phyloP scores from a whole-genome alignment of 441 rosid genomes.

The Macaranga tanarius region DNA sequence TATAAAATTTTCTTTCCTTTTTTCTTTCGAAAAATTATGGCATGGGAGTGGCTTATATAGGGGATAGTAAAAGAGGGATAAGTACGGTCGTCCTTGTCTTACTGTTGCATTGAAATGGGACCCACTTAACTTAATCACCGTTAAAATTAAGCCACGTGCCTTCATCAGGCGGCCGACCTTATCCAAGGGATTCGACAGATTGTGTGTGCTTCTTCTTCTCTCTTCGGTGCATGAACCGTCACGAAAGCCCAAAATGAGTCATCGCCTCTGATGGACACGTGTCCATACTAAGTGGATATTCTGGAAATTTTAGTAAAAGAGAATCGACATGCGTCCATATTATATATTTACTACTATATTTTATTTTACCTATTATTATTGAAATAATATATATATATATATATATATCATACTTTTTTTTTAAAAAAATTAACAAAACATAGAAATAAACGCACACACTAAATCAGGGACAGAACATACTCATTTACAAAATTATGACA shows the following conservation, averaged over 20 bases:
- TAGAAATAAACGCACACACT: too few relatives aligned
- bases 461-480: too few relatives aligned
- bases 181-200: conserved; percentile 23
- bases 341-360: too few relatives aligned
- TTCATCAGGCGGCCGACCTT: conserved; percentile 39
- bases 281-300: conserved; percentile 1
- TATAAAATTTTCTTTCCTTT: not conserved
- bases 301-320: not conserved
- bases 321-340: too few relatives aligned
- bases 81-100: conserved; percentile 68
- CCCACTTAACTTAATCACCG: conserved; percentile 36
- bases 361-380: too few relatives aligned
- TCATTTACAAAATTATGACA: too few relatives aligned
- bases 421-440: too few relatives aligned
- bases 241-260: conserved; percentile 29
- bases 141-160: conserved; percentile 36
- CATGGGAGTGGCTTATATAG: conserved; percentile 28
- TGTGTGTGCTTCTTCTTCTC: not conserved
- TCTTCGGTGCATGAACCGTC: conserved; percentile 51
- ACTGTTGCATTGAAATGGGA: conserved; percentile 24
- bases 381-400: too few relatives aligned
- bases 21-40: not conserved
- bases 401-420: too few relatives aligned
- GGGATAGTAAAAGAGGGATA: conserved; percentile 27
- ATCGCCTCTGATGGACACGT: conserved; percentile 32